Base-by-base conservation (phyloP, 306 rosid genomes). In the Lagenaria siceraria region DNA sequence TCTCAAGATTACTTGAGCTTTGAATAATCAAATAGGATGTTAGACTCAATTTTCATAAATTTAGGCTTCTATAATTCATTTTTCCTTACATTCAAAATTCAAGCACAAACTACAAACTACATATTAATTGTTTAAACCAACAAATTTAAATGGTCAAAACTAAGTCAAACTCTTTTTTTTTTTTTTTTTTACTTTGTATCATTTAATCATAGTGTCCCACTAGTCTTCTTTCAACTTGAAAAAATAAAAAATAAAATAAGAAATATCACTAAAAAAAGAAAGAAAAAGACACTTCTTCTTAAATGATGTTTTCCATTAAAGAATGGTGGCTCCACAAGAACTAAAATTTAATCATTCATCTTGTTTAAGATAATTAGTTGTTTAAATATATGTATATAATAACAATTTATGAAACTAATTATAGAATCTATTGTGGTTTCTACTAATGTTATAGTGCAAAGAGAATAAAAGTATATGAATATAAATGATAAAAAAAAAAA, bases 271-370 rank as follows among this genome's bases (percentile, higher is more conserved):
- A 46, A 24, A 25, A 27, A 71, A 71, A 3, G 12, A 71, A 70
- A 48, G 35, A 15, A 71, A 46, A 24, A 46, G 76, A 72, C 59
- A 46, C 59, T 25, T 46, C 49, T 36, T 22, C 11, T 15, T 15
- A 49, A 71, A 71, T 72, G 76, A 72, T 72, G 76, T 27, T 46
- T 69, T 72, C 76, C 76, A 72, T 72, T 72, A 72, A 49, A 72
- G 22, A 72, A 72, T 38, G 29, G 35, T 25, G 59, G 42, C 42
- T 14, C 76, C 76, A 48, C 60, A 2, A 31, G 60, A 72, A 25
- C 59, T 27, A 46, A 66, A 48, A 5, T 5, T 72, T 46, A 72
- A 72, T 72, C 12, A 17, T 29, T 71, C 12, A 25, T 71, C 22
- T 8, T 48, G 22, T 15, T 48, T 15, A 71, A 29, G 59, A 72